phyloP scores from a whole-genome alignment of 306 rosid genomes.

The Cyclanthera cordifolia region DNA sequence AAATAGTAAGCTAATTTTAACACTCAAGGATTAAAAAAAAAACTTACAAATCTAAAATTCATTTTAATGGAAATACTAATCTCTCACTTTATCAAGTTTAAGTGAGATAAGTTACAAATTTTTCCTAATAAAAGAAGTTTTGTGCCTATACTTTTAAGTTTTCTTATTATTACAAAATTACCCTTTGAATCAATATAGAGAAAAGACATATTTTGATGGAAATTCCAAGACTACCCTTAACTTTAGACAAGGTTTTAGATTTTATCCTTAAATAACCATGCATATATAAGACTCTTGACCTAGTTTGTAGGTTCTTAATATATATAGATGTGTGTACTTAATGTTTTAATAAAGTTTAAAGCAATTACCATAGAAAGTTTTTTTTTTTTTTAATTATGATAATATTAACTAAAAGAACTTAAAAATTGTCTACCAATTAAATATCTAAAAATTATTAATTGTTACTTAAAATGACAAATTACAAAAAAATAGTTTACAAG shows the following conservation, averaged over 20 bases:
- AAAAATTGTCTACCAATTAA: neutral
- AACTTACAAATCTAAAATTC: no score
- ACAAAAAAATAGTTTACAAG: no score
- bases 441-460: neutral
- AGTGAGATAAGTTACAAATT: no score
- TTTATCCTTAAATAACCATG: neutral
- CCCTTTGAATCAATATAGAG: neutral
- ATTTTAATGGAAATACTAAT: no score
- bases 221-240: neutral
- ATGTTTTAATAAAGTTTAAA: neutral
- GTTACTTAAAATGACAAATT: neutral
- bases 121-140: neutral
- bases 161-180: neutral
- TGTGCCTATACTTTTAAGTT: neutral
- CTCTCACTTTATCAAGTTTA: no score
- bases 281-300: neutral
- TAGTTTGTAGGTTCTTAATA: neutral
- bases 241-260: neutral
- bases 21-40: no score
- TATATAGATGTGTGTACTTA: neutral
- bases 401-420: neutral
- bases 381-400: neutral
- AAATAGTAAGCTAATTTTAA: no score
- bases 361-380: neutral
- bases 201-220: neutral